Percentiles rank a stretch among this genome's conserved stretches.
phyloP scores from a whole-genome alignment of 2,329 filamentous ascomycete species.

The Aspergillus carbonarius region DNA sequence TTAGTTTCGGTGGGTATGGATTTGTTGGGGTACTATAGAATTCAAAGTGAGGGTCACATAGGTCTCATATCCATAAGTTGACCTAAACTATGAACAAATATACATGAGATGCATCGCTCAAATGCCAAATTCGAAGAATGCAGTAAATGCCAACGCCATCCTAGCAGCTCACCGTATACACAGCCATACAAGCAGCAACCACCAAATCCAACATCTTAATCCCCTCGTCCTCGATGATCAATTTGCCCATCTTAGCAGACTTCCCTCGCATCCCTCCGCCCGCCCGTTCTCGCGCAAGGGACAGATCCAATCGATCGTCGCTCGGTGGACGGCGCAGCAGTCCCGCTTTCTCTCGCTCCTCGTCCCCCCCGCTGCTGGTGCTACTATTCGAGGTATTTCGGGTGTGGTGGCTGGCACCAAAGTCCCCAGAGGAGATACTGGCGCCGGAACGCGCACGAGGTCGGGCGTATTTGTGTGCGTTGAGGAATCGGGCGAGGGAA shows the following conservation, averaged over 20 bases:
- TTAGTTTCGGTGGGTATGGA: too few species aligned
- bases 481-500: constrained; percentile 33
- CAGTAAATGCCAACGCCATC: not conserved
- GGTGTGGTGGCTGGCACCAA: constrained; percentile 15
- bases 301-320: constrained; percentile 63
- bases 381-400: constrained; percentile 34
- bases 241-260: constrained; percentile 87
- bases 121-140: not conserved
- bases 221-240: constrained; percentile 85
- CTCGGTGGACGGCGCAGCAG: constrained; percentile 29
- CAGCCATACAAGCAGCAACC: constrained; percentile 83
- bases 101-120: too few species aligned
- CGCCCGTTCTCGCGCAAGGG: constrained; percentile 76
- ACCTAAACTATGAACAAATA: too few species aligned
- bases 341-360: constrained; percentile 10
- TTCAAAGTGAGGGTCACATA: too few species aligned
- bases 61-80: too few species aligned
- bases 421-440: constrained; percentile 17
- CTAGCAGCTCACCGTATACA: constrained; percentile 49
- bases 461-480: constrained; percentile 28
- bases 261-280: constrained; percentile 84
- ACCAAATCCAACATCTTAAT: constrained; percentile 93
- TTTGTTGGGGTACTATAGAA: too few species aligned
- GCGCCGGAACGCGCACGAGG: constrained; percentile 29
- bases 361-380: constrained; percentile 26